phyloP scores from a whole-genome alignment of 345 rosid genomes.

The Abelmoschus esculentus region DNA sequence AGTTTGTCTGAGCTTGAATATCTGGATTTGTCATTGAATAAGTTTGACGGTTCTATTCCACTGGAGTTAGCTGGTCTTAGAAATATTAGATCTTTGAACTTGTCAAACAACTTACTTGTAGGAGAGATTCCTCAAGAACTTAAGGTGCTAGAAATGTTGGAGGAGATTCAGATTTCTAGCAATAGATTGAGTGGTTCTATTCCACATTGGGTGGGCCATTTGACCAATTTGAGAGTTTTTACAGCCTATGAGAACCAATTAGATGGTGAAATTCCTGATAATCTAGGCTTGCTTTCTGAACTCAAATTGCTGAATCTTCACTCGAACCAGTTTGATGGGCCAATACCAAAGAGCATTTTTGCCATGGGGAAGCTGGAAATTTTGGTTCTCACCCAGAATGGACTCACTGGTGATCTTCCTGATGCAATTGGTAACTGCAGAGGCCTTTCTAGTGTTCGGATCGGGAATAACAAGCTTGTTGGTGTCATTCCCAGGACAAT shows the following conservation, averaged over 20 bases:
- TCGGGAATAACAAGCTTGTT: slow-evolving; percentile 75
- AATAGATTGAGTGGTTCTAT: slow-evolving; percentile 68
- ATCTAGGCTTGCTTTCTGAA: slow-evolving; percentile 62
- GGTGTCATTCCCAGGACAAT: slow-evolving; percentile 73
- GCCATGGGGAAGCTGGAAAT: slow-evolving; percentile 68
- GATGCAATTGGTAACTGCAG: slow-evolving; percentile 63
- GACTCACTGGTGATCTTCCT: slow-evolving; percentile 63
- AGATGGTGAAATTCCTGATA: slow-evolving; percentile 56
- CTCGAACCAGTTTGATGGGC: slow-evolving; percentile 68
- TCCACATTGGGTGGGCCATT: slow-evolving; percentile 65
- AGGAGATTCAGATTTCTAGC: slow-evolving; percentile 62
- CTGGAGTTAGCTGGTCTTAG: slow-evolving; percentile 49
- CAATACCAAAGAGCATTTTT: slow-evolving; percentile 70
- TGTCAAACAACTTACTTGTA: slow-evolving; percentile 58
- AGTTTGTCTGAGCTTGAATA: slow-evolving; percentile 57
- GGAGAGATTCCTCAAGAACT: slow-evolving; percentile 66
- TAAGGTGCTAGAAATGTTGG: slow-evolving; percentile 43
- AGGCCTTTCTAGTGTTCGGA: slow-evolving; percentile 70
- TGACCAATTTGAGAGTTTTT: slow-evolving; percentile 50
- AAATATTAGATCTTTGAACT: slow-evolving; percentile 46
- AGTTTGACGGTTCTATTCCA: slow-evolving; percentile 60
- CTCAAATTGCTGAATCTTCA: slow-evolving; percentile 78
- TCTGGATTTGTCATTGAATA: slow-evolving; percentile 72
- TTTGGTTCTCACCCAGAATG: slow-evolving; percentile 80
- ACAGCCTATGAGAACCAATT: slow-evolving; percentile 62